Conservation (phyloP, 305 asterid species). For the Solanum chacoense region DNA sequence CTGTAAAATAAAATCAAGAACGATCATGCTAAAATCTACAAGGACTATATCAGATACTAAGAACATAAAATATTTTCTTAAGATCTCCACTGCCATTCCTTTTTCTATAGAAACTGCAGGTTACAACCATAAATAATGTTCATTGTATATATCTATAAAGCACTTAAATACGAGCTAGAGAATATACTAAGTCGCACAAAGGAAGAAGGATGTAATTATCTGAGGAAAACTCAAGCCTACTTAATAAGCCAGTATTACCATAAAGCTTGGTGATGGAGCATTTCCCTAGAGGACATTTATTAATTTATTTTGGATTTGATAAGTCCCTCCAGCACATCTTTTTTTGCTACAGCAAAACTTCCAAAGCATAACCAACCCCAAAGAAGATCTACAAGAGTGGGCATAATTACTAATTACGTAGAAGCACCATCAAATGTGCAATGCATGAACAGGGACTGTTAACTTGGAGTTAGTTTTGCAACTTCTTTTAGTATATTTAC, state of each 20-base stretch:
- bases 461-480: neutral
- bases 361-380: neutral
- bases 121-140: neutral
- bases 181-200: neutral
- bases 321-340: neutral
- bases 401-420: neutral
- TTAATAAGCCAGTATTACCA: neutral
- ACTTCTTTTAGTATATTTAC: neutral
- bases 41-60: neutral
- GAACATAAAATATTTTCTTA: neutral
- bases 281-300: neutral
- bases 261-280: neutral
- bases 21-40: neutral
- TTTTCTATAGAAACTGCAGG: neutral
- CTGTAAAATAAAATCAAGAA: neutral
- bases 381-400: neutral
- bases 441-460: neutral
- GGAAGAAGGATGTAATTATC: neutral
- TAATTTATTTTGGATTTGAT: neutral
- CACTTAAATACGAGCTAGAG: neutral
- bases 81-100: neutral
- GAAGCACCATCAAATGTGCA: neutral
- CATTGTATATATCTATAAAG: neutral
- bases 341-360: neutral
- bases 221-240: neutral